phyloP scores from a whole-genome alignment of 2,329 filamentous ascomycete species.

The Mollisia scopiformis region DNA sequence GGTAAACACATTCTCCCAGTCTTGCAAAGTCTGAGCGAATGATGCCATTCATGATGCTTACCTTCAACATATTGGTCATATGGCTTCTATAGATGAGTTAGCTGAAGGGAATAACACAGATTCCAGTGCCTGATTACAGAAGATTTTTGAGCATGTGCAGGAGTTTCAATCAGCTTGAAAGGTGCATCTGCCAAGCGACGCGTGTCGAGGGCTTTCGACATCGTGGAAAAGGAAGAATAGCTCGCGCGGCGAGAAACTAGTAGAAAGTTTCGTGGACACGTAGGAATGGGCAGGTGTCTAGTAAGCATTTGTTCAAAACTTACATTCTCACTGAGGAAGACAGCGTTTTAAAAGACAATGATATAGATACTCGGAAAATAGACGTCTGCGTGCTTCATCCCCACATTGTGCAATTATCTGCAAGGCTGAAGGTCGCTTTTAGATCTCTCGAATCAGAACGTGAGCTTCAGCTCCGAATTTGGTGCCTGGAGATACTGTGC shows the following conservation, averaged over 20 bases:
- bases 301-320: background rate
- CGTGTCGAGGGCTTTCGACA: background rate
- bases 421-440: background rate
- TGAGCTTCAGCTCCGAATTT: background rate
- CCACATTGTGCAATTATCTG: background rate
- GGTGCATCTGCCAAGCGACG: slow-evolving; percentile 10
- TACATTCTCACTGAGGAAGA: background rate
- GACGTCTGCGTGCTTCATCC: background rate
- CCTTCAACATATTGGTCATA: slow-evolving; percentile 18
- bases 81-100: slow-evolving; percentile 10
- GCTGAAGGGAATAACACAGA: background rate
- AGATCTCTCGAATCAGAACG: background rate
- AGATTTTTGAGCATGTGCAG: slow-evolving; percentile 17
- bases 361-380: background rate
- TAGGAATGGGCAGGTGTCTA: background rate
- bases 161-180: slow-evolving; percentile 27
- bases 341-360: background rate
- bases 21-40: no score
- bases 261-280: background rate
- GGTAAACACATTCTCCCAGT: no score
- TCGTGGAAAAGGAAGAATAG: background rate
- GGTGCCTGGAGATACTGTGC: background rate
- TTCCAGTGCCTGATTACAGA: background rate
- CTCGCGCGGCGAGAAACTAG: background rate
- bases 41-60: background rate